These are phyloP conservation scores for Anethum foeniculum DNA, from an alignment of 140 eudicot species.

Conservation along the genomic window DNA sequence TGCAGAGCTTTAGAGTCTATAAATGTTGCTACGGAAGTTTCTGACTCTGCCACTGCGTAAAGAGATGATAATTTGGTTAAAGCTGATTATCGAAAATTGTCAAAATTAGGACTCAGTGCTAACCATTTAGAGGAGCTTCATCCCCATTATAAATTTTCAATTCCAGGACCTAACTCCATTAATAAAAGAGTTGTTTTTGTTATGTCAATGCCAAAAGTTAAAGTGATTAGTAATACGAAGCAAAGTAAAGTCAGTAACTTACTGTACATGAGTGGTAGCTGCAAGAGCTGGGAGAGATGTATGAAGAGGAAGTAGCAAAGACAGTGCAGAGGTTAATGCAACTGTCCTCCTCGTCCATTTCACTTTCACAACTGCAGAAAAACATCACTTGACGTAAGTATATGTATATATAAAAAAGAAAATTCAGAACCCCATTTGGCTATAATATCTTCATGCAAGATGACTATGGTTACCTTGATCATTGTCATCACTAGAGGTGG, in stretches of 20 bases:
- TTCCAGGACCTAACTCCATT: too few relatives aligned
- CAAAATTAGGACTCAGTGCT: too few relatives aligned
- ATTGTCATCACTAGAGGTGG: not conserved
- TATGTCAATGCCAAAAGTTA: too few relatives aligned
- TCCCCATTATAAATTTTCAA: too few relatives aligned
- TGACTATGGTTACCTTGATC: not conserved
- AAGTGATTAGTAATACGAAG: not conserved
- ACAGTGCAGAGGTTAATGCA: slow-evolving; percentile 25
- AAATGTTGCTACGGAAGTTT: not conserved
- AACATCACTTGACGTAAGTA: not conserved
- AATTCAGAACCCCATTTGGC: not conserved
- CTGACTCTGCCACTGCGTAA: too few relatives aligned
- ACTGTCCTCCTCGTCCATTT: slow-evolving; percentile 26
- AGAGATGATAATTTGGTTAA: too few relatives aligned
- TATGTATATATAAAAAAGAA: too few relatives aligned
- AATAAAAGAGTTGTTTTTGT: too few relatives aligned
- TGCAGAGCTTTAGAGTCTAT: not conserved
- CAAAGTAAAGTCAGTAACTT: slow-evolving; percentile 7
- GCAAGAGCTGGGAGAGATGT: slow-evolving; percentile 16
- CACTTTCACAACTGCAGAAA: not conserved
- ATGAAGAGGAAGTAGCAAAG: slow-evolving; percentile 36
- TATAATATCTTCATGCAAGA: not conserved
- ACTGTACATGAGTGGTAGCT: slow-evolving; percentile 39
- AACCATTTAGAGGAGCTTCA: too few relatives aligned
- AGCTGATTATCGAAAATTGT: too few relatives aligned